Base-by-base conservation (phyloP, 2,329 filamentous ascomycete genomes). In the Stemphylium lycopersici region DNA sequence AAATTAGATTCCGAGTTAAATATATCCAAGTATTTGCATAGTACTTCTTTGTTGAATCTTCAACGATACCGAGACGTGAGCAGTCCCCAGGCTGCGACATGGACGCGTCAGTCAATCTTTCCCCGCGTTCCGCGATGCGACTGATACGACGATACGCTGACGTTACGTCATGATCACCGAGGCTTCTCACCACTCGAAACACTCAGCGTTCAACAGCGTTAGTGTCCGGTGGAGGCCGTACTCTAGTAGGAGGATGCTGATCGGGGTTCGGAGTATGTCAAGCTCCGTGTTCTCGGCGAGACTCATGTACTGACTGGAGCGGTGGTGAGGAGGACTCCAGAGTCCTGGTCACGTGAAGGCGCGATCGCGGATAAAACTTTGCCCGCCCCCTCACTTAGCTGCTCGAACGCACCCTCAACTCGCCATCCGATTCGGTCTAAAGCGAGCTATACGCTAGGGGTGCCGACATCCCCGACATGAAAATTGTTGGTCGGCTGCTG, bases 21-120 rank as follows among this genome's bases (percentile, higher is more conserved):
- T 29, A 29, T 6, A 29, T 29, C 5, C 3, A 11, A 29, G 26
- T 29, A 29, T 11, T 11, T 11, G 10, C 11, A 11, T 29, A 11
- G 8, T 29, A 2, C 8, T 29, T 29, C 26, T 29, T 6, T 11
- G 11, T 13, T 39, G 18, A 11, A 39, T 18, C 18, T 8, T 22
- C 37, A n/a, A 18, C 6, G 4, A 12, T 24, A 13, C 10, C 16
- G 37, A 39, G 37, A 55, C 55, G 39, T 36, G 36, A 50, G 58
- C 46, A 53, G 48, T 16, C 26, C n/a, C 31, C 39, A 66, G 56
- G 58, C 59, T 58, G 33, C 58, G 39, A 53, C 24, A 26, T 32
- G 55, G 46, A 62, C 59, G 57, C 57, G 59, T 62, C 52, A 52
- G 52, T 51, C 47, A 4, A 45, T 46, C 13, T 31, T 51, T 51